Evolutionary conservation across 768 basidiomycete species (phyloP), one percentile per base, ranked within the genome.

Genomic region (Lactifluus rugatus): DNA sequence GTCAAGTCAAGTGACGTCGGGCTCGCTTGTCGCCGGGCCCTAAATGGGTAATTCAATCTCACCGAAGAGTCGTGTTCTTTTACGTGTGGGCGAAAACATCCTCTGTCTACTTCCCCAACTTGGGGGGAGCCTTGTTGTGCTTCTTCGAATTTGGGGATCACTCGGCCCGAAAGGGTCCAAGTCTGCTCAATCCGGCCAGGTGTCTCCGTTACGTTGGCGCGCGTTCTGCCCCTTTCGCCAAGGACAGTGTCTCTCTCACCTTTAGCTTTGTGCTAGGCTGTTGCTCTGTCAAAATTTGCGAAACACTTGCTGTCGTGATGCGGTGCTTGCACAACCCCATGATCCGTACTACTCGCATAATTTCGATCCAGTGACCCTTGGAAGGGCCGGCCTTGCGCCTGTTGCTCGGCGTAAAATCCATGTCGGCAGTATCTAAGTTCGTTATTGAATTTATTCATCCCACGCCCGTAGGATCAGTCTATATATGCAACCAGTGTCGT

Each of bases 41-140:
- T 46, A 32, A 21, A 11, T 21, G 45, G 31, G 42, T 17, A 10
- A 45, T 50, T 39, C 37, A 48, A 50, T 49, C 56, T 32, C 48
- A 42, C 32, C 56, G 6, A 42, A 34, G 11, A 56, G 48, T 25
- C 49, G 49, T 57, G 56, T 57, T 45, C 31, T 50, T 57, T 57
- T 57, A 57, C 56, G 56, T 57, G 47, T 44, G 32, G 3, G 2
- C 13, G 44, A 25, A 14, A 49, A 17, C 10, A 10, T 13, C n/a
- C n/a, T 19, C 14, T 21, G 23, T 39, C n/a, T 32, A 48, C 28
- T 5, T 11, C 9, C 46, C 34, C 8, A 31, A 31, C 31, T 16
- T 19, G 5, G 23, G 16, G 23, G 31, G 5, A 16, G 21, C 17
- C 11, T 9, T 25, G 34, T 34, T 34, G 8, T 13, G 31, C 21